phyloP scores from a whole-genome alignment of 176 grass and related monocot species.

The Aegilops umbellulata region DNA sequence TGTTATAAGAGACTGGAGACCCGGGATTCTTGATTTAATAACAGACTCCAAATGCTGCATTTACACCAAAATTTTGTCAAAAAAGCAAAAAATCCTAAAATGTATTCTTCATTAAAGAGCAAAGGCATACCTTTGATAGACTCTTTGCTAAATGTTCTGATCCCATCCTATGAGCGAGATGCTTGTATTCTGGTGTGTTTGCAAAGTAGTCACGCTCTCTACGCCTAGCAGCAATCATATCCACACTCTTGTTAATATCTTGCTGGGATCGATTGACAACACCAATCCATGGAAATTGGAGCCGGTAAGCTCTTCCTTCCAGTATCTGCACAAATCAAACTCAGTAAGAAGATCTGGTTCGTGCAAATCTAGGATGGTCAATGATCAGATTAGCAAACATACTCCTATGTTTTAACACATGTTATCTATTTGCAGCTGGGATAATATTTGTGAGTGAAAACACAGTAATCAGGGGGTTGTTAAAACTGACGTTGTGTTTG shows the following conservation, averaged over 20 bases:
- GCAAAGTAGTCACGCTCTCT: conserved; percentile 92
- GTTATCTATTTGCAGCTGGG: not conserved
- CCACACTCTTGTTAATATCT: conserved; percentile 98
- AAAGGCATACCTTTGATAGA: conserved; percentile 82
- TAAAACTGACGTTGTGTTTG: not conserved
- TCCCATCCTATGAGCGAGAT: conserved; percentile 88
- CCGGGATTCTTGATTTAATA: conserved; percentile 96
- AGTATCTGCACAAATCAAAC: conserved; percentile 62
- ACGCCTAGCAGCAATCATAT: conserved; percentile 97
- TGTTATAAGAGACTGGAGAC: conserved; percentile 95
- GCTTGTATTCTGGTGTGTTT: conserved; percentile 86
- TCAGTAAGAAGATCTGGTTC: not conserved
- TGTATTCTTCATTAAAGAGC: not conserved
- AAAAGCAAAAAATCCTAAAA: conserved; percentile 35
- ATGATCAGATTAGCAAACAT: not conserved
- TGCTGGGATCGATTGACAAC: conserved; percentile 98
- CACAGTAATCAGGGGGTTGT: not conserved
- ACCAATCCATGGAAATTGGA: conserved; percentile 94
- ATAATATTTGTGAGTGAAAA: not conserved
- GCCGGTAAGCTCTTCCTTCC: conserved; percentile 87
- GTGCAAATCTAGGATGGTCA: not conserved
- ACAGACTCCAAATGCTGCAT: conserved; percentile 93
- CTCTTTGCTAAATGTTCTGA: conserved; percentile 96
- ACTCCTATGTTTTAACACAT: not conserved
- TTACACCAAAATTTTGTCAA: not conserved